Evolutionary conservation across 176 grass and related monocot genomes (phyloP).

Genomic region (Typha latifolia): DNA sequence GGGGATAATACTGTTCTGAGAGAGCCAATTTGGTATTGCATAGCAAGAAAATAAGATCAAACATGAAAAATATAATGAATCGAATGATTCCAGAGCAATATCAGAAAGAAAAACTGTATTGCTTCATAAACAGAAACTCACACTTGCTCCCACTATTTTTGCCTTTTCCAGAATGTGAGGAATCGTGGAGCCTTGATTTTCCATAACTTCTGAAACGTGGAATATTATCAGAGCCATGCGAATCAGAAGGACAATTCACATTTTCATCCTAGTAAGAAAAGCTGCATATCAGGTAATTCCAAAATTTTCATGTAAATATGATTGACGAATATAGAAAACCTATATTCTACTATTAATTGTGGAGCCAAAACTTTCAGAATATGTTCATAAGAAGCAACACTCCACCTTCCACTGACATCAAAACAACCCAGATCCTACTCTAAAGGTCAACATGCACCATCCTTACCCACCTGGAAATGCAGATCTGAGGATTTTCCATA

Average conservation of each 20-base stretch:
- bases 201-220: slow-evolving; percentile 38
- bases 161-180: slow-evolving; percentile 30
- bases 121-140: slow-evolving; percentile 24
- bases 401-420: background rate
- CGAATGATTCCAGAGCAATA: background rate
- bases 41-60: background rate
- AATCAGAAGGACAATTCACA: slow-evolving; percentile 36
- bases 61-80: background rate
- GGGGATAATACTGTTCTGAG: too few species aligned
- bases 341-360: background rate
- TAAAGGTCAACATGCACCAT: background rate
- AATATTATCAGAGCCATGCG: slow-evolving; percentile 21
- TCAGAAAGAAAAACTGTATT: background rate
- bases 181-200: slow-evolving; percentile 37
- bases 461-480: slow-evolving; percentile 33
- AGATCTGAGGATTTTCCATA: slow-evolving; percentile 47
- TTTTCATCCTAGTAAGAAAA: slow-evolving; percentile 51
- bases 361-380: background rate
- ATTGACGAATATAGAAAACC: background rate
- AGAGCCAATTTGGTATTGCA: background rate
- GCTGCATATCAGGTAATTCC: background rate
- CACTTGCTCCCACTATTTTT: slow-evolving; percentile 44
- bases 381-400: background rate
- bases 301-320: background rate
- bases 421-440: background rate